Percentiles rank a stretch among this genome's conserved stretches.
Conservation (phyloP, 192 early-diverging fungal species). For the Chytriomyces sp. region DNA sequence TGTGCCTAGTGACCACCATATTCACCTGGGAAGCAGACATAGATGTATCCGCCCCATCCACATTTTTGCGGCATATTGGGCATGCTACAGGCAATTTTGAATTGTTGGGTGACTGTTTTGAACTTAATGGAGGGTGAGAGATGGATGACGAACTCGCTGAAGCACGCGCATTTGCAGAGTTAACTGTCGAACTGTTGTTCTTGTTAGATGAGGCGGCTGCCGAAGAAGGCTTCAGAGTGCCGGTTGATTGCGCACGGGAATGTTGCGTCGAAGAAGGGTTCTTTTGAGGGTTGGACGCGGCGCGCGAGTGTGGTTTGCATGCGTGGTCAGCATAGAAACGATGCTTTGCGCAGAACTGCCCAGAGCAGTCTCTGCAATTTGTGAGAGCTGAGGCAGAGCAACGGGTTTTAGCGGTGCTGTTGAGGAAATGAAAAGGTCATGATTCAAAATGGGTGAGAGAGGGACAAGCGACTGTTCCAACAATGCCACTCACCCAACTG, state of each 20-base stretch:
- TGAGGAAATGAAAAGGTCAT: too few species aligned
- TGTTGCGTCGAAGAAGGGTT: not conserved
- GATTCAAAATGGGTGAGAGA: not conserved
- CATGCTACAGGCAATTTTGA: not conserved
- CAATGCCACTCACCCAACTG: not conserved
- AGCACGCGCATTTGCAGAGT: not conserved
- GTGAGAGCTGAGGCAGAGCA: not conserved
- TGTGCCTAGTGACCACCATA: not conserved
- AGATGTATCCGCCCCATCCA: not conserved
- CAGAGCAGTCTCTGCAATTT: constrained; percentile 1
- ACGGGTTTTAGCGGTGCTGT: constrained; percentile 7
- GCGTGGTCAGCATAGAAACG: constrained; percentile 20
- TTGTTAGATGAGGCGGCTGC: too few species aligned
- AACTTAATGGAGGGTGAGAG: too few species aligned
- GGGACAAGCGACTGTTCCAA: not conserved
- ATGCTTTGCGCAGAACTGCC: constrained; percentile 20
- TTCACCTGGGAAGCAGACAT: constrained; percentile 13
- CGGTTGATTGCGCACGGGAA: not conserved
- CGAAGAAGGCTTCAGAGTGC: too few species aligned
- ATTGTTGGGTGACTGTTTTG: not conserved
- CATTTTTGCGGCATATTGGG: constrained; percentile 11
- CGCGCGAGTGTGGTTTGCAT: not conserved
- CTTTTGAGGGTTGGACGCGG: too few species aligned
- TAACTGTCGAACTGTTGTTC: too few species aligned
- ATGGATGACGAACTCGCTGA: too few species aligned